A percentile compares a stretch with the other conserved stretches of the same genome.
Evolutionary conservation across 2,329 filamentous ascomycete species (phyloP).

Genomic region (Fusarium penzigii): DNA sequence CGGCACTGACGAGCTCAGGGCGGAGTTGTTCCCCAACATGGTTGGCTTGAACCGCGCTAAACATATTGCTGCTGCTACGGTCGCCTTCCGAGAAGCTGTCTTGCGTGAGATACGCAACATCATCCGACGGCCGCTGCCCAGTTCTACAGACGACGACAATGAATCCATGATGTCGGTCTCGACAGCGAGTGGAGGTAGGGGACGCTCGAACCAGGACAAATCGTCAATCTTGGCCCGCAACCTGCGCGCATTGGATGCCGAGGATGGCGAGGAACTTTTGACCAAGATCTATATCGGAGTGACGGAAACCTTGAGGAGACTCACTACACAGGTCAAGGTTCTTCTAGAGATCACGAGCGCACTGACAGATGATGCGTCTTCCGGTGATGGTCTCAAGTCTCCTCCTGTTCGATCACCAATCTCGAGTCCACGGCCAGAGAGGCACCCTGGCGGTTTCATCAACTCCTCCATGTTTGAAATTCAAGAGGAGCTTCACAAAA

Average conservation of each 20-base stretch:
- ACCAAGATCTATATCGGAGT: conserved; percentile 82
- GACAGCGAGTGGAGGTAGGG: conserved; percentile 68
- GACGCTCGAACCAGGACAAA: conserved; percentile 81
- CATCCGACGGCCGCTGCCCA: conserved; percentile 83
- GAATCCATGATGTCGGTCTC: conserved; percentile 87
- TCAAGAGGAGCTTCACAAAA: conserved; percentile 75
- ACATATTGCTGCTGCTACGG: conserved; percentile 78
- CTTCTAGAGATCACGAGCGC: conserved; percentile 91
- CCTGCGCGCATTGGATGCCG: conserved; percentile 76
- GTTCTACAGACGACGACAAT: conserved; percentile 90
- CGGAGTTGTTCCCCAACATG: conserved; percentile 69
- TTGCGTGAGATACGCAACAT: conserved; percentile 83
- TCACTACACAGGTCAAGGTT: conserved; percentile 91
- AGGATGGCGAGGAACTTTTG: conserved; percentile 83
- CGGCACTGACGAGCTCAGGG: conserved; percentile 69
- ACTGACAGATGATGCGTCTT: conserved; percentile 49
- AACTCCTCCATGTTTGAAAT: conserved; percentile 45
- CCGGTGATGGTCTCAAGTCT: conserved; percentile 45
- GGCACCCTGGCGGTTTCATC: conserved; percentile 24
- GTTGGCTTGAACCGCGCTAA: conserved; percentile 79
- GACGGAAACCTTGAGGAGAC: conserved; percentile 79
- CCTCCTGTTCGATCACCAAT: conserved; percentile 53
- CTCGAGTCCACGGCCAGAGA: conserved; percentile 49
- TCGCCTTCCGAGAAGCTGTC: conserved; percentile 79
- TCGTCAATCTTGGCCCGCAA: conserved; percentile 87